Conservation (phyloP, 257 asterid species). For the Catharanthus roseus region DNA sequence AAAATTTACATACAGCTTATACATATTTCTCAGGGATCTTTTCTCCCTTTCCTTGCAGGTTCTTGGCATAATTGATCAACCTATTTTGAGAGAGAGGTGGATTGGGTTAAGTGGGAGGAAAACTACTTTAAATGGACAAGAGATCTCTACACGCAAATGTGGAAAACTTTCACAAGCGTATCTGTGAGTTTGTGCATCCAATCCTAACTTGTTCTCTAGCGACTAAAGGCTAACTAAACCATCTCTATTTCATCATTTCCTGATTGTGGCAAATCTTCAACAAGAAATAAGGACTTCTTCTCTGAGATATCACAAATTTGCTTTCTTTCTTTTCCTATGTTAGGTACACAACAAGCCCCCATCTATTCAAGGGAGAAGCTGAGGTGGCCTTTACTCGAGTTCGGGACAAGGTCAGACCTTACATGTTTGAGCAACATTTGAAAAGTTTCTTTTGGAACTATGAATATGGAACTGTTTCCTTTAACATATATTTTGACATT, state of each 20-base stretch:
- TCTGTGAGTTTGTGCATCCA: constrained; percentile 43
- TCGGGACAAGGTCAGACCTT: constrained; percentile 59
- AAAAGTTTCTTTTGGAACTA: background rate
- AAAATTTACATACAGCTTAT: too few relatives aligned
- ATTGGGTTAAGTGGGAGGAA: constrained; percentile 67
- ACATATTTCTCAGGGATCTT: too few relatives aligned
- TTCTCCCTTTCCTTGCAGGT: constrained; percentile 41
- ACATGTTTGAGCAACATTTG: constrained; percentile 4
- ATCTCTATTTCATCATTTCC: background rate
- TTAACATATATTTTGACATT: background rate
- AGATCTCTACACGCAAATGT: constrained; percentile 66
- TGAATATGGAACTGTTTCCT: background rate
- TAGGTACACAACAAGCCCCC: constrained; percentile 99
- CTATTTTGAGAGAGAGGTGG: constrained; percentile 95
- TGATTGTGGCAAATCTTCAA: background rate
- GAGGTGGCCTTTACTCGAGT: constrained; percentile 84
- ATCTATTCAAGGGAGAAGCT: constrained; percentile 77
- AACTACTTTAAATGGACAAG: constrained; percentile 77
- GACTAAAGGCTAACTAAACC: background rate
- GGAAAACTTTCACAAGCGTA: constrained; percentile 75
- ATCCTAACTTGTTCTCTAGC: background rate
- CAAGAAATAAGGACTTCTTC: background rate
- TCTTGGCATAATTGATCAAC: constrained; percentile 93
- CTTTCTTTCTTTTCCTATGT: constrained; percentile 6
- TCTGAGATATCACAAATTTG: constrained; percentile 10